These are phyloP conservation scores for Cucurbita pepo DNA, from an alignment of 306 rosid genomes.

Conservation along the genomic window DNA sequence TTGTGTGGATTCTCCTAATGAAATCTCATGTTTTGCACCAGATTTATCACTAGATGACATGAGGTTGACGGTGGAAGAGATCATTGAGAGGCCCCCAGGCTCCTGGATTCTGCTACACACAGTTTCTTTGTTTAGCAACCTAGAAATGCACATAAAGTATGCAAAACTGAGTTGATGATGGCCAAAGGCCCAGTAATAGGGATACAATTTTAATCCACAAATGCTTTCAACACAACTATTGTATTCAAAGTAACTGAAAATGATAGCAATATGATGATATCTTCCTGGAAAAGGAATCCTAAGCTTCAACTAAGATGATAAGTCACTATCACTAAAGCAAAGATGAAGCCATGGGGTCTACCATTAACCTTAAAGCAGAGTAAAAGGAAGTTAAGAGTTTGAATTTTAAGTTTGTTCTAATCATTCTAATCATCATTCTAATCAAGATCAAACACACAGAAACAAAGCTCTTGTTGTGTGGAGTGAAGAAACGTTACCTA, in stretches of 20 bases:
- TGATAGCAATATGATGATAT: neutral
- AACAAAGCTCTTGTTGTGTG: neutral
- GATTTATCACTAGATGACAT: conserved; percentile 10
- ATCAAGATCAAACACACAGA: neutral
- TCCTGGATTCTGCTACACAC: conserved; percentile 25
- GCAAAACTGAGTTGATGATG: neutral
- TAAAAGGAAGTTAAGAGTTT: neutral
- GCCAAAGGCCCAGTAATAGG: neutral
- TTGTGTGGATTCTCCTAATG: conserved; percentile 11
- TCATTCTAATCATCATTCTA: neutral
- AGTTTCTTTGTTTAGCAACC: conserved; percentile 9
- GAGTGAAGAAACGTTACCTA: conserved; percentile 20
- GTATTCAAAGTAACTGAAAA: conserved; percentile 4
- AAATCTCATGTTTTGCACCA: neutral
- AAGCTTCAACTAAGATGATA: conserved; percentile 12
- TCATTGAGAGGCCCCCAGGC: conserved; percentile 9
- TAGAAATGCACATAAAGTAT: neutral
- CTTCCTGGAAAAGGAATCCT: conserved; percentile 17
- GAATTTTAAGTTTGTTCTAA: neutral
- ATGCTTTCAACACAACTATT: conserved; percentile 5
- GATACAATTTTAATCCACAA: conserved; percentile 6
- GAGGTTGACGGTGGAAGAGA: conserved; percentile 12
- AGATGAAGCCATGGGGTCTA: conserved; percentile 13
- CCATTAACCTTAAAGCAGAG: conserved; percentile 16
- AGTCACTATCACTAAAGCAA: conserved; percentile 25